Evolutionary conservation across 345 rosid genomes (phyloP), one percentile per base, ranked within the genome.

Genomic region (Eucalyptus caleyi): DNA sequence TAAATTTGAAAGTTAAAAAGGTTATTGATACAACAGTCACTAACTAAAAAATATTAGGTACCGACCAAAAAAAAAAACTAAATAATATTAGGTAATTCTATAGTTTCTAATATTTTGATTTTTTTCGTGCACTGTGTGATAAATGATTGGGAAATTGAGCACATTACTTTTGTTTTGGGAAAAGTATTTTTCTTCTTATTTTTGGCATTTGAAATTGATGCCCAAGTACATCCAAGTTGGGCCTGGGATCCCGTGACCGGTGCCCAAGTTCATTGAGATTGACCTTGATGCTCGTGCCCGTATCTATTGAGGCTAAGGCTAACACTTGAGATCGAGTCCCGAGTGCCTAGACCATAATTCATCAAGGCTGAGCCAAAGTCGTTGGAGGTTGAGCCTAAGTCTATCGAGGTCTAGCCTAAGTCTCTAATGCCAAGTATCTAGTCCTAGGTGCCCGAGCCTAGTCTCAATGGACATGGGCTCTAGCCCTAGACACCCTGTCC

Each of bases 231-330:
- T 56, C 2, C 30, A 9, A 56, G 30, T 24, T 56, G 13, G 13
- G 3, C 30, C 1, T 3, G 0, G 6, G 62, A 56, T 56, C 62
- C 6, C 0, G 0, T 56, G 27, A 56, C 1, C 0, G 1, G 6
- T 56, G 69, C 69, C 8, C 16, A 6, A 27, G 16, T 27, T 30
- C 32, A 60, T 60, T 2, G 6, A 60, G 69, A 2, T 30, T 60
- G 32, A 6, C 16, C 32, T 4, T 30, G 4, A 27, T 14, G 16
- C 69, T 4, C 4, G 0, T 12, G 8, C 69, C 2, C 0, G 0
- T 12, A 13, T 27, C 69, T 13, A 60, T 27, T 12, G 2, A 60
- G 69, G 34, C 16, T 27, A 12, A 6, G 67, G 15, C 9, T 13
- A 3, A 6, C 32, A 0, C 32, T 60, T 6, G 16, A 6, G 16